A percentile compares a stretch with the other conserved stretches of the same genome.
These are phyloP conservation scores for Linnemannia hyalina DNA, from an alignment of 192 early-diverging fungal species.

Conservation along the genomic window DNA sequence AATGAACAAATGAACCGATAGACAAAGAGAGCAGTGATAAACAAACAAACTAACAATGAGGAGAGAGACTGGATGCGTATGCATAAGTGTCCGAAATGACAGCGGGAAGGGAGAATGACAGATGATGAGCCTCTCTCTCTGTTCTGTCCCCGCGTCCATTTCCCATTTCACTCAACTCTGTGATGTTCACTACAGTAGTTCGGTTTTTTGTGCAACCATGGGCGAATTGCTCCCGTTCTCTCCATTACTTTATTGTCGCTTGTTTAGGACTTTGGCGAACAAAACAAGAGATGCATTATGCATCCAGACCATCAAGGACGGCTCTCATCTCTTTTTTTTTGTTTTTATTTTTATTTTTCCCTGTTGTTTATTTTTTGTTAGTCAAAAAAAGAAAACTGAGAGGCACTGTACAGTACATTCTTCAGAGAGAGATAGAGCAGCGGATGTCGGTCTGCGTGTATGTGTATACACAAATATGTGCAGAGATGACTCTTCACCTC, in stretches of 20 bases:
- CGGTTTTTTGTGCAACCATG: neutral
- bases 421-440: neutral
- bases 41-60: neutral
- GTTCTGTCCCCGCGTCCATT: no score
- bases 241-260: no score
- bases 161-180: no score
- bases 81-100: constrained; percentile 7
- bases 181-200: neutral
- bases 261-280: no score
- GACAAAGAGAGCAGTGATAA: neutral
- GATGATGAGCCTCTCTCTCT: no score
- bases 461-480: neutral
- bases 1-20: neutral
- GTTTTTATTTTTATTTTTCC: neutral
- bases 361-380: neutral
- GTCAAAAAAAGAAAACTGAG: neutral
- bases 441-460: neutral
- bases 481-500: neutral
- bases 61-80: neutral
- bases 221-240: neutral
- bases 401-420: neutral
- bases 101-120: neutral
- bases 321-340: neutral
- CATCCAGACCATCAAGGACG: neutral
- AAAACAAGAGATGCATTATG: neutral